Percentiles rank a stretch among this genome's conserved stretches.
Evolutionary conservation across 179 eudicot genomes (phyloP).

Genomic region (Carnegiea gigantea): DNA sequence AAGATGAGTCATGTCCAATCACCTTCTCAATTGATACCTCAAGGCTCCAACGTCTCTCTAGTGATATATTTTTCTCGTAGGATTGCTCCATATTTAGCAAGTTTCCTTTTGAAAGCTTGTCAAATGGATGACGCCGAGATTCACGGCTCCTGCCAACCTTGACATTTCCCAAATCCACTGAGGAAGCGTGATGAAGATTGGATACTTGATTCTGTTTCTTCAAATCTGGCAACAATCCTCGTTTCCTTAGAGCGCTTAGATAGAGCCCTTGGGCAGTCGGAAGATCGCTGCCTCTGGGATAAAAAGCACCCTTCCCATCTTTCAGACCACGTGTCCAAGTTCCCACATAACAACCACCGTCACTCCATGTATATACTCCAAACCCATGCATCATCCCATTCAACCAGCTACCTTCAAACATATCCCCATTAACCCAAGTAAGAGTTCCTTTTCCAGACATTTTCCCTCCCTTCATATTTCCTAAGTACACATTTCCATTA

Average conservation of each 20-base stretch:
- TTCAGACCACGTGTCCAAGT: slow-evolving; percentile 95
- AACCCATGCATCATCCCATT: slow-evolving; percentile 90
- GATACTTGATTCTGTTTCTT: slow-evolving; percentile 72
- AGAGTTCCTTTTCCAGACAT: slow-evolving; percentile 92
- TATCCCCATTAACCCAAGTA: slow-evolving; percentile 83
- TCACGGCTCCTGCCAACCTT: slow-evolving; percentile 49
- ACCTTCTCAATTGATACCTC: slow-evolving; percentile 89
- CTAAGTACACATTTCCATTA: slow-evolving; percentile 77
- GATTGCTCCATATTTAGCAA: slow-evolving; percentile 51
- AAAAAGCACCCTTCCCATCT: slow-evolving; percentile 92
- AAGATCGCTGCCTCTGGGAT: slow-evolving; percentile 65
- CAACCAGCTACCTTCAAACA: slow-evolving; percentile 85
- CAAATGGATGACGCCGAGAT: slow-evolving; percentile 42
- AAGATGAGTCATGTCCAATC: slow-evolving; percentile 53
- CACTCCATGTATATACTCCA: slow-evolving; percentile 87
- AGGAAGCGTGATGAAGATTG: slow-evolving; percentile 67
- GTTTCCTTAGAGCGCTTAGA: slow-evolving; percentile 74
- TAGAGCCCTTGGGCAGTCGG: slow-evolving; percentile 70
- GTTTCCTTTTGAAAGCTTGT: slow-evolving; percentile 46
- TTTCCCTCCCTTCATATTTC: slow-evolving; percentile 91
- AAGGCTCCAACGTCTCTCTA: slow-evolving; percentile 88
- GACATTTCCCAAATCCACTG: slow-evolving; percentile 62
- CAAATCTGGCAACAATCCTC: slow-evolving; percentile 81
- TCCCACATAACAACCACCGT: slow-evolving; percentile 90
- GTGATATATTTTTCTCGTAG: slow-evolving; percentile 48